These are phyloP conservation scores for Thoreauomyces humboldtii DNA, from an alignment of 192 early-diverging fungal genomes.

Conservation along the genomic window DNA sequence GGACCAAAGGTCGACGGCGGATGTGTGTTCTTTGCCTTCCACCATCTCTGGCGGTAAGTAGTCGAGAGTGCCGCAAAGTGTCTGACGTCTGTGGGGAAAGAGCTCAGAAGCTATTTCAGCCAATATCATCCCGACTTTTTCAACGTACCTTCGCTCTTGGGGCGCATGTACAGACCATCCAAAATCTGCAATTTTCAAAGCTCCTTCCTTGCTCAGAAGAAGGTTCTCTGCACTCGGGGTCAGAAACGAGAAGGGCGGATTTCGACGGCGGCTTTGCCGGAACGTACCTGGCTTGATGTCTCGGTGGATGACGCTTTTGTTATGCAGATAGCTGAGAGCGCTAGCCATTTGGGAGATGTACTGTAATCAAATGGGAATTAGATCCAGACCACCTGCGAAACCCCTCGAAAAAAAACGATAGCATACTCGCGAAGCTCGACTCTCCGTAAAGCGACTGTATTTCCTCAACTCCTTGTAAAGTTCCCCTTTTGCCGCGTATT, in stretches of 20 bases:
- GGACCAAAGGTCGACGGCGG: slow-evolving; percentile 87
- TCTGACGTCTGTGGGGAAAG: slow-evolving; percentile 61
- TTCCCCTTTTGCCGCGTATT: slow-evolving; percentile 94
- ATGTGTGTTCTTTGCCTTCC: slow-evolving; percentile 75
- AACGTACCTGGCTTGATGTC: slow-evolving; percentile 84
- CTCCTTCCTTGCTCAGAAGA: slow-evolving; percentile 78
- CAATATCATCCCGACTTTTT: background rate
- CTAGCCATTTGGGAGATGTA: slow-evolving; percentile 88
- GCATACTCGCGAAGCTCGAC: slow-evolving; percentile 65
- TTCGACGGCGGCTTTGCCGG: background rate
- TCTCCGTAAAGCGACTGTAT: slow-evolving; percentile 69
- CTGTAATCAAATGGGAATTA: slow-evolving; percentile 44
- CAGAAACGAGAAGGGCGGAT: background rate
- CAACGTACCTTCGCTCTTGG: slow-evolving; percentile 46
- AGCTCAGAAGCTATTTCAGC: background rate
- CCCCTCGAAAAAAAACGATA: too few species aligned
- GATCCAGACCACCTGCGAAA: background rate
- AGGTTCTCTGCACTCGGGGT: slow-evolving; percentile 75
- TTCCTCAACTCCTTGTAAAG: slow-evolving; percentile 81
- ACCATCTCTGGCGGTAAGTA: slow-evolving; percentile 97
- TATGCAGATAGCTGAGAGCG: slow-evolving; percentile 83
- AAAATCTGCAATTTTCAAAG: slow-evolving; percentile 96
- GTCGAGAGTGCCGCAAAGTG: slow-evolving; percentile 93
- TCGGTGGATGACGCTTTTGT: slow-evolving; percentile 89
- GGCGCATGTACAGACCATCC: slow-evolving; percentile 94